Conservation (phyloP, 164 flowering plant species). For the Hamamelis virginiana region DNA sequence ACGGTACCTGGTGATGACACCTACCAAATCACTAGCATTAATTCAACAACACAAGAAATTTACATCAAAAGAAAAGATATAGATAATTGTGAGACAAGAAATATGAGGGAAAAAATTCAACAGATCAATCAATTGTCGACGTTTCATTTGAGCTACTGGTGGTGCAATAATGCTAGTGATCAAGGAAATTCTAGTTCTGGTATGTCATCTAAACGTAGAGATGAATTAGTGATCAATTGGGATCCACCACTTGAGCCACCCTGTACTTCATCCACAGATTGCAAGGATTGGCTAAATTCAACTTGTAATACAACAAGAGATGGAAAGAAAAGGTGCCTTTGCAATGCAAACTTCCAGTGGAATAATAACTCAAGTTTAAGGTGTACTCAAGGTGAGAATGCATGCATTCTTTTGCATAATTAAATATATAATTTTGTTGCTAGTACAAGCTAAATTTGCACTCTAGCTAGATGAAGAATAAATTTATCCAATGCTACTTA, state of each 20-base stretch:
- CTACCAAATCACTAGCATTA: constrained; percentile 27
- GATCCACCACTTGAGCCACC: constrained; percentile 34
- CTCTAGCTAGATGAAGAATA: too few species aligned
- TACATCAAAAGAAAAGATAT: constrained; percentile 15
- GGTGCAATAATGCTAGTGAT: constrained; percentile 18
- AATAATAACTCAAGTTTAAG: constrained; percentile 15
- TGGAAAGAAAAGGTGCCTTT: constrained; percentile 31
- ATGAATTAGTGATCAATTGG: constrained; percentile 37
- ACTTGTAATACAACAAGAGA: constrained; percentile 23
- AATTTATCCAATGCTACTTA: too few species aligned
- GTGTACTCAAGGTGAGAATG: constrained; percentile 28
- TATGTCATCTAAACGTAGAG: not conserved
- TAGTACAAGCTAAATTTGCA: too few species aligned
- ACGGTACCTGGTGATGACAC: constrained; percentile 5
- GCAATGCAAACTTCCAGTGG: constrained; percentile 28
- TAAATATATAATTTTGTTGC: too few species aligned
- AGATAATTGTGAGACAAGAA: constrained; percentile 12
- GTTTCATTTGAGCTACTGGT: constrained; percentile 18
- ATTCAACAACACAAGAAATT: constrained; percentile 21
- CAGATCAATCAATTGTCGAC: constrained; percentile 11
- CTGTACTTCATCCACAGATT: constrained; percentile 31
- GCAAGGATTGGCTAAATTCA: constrained; percentile 37
- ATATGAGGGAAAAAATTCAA: not conserved
- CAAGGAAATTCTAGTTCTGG: constrained; percentile 4
- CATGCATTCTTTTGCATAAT: too few species aligned